Evolutionary conservation across 2,329 filamentous ascomycete genomes (phyloP), one percentile per base, ranked within the genome.

Genomic region (Sclerotinia borealis): DNA sequence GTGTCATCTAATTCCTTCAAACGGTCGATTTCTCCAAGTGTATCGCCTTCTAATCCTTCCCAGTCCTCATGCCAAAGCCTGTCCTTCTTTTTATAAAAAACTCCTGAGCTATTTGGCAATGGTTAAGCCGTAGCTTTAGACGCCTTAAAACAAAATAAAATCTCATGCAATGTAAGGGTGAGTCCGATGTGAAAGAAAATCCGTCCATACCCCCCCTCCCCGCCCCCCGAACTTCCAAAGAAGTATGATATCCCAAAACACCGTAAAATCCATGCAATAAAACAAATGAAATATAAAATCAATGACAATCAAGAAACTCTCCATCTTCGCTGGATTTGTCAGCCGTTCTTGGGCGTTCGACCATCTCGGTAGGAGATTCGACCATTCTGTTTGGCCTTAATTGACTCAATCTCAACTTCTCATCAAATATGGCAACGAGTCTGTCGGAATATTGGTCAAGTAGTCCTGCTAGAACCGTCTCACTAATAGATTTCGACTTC

Each of bases 401-500:
- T 59, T 66, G 67, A 27, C 67, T 79, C 39, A 86, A 75, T 52
- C 81, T 77, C 58, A 92, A 80, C 73, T 89, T 90, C 74, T 91
- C 86, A 67, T 92, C 89, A 50, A 93, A 79, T 75, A 92, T 80
- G 51, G 80, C 84, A 7, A 91, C 85, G 54, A 93, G 77, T 65
- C 86, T 81, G 71, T 91, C 88, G 2, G 88, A 90, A 71, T 92
- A 92, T 75, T 91, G 85, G 68, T 92, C 90, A 9, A 93, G 77
- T 50, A 92, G 76, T 56, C 86, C 87, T 47, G 80, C 83, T 39
- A 89, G 76, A 55, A 84, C 78, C 22, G 80, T 81, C 70, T 87
- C 85, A 67, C 81, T 84, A 73, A 86, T 79, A 1, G 79, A 73
- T 70, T 72, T 80, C 78, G 73, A 68, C 64, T 72, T 74, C 29